A percentile compares a stretch with the other conserved stretches of the same genome.
phyloP scores from a whole-genome alignment of 768 basidiomycete species.

The Lactarius psammicola region DNA sequence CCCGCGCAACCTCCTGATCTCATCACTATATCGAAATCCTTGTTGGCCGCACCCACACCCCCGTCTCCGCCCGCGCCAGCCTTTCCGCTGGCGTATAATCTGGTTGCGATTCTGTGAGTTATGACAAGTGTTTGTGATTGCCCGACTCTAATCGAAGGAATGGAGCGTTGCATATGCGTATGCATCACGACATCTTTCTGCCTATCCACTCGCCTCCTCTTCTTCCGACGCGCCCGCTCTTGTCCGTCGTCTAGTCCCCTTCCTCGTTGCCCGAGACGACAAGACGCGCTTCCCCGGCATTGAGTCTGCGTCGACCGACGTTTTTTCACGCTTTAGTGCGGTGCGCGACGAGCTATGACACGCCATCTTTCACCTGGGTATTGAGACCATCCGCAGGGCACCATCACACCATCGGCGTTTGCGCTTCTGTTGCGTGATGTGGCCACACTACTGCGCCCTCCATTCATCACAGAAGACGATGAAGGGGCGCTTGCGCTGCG shows the following conservation, averaged over 20 bases:
- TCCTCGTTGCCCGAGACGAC: conserved; percentile 60
- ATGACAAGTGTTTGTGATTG: not conserved
- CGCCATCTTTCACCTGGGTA: not conserved
- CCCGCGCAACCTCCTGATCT: conserved; percentile 43
- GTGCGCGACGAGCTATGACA: conserved; percentile 37
- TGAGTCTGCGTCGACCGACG: conserved; percentile 52
- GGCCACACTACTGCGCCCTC: conserved; percentile 49
- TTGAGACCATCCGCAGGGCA: conserved; percentile 28
- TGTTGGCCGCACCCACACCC: conserved; percentile 38
- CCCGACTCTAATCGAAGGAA: not conserved
- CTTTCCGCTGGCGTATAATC: conserved; percentile 59
- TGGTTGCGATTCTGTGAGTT: conserved; percentile 65
- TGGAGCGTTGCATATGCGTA: conserved; percentile 68
- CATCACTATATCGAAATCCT: conserved; percentile 45
- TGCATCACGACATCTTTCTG: conserved; percentile 57
- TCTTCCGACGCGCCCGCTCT: conserved; percentile 44
- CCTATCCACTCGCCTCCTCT: conserved; percentile 54
- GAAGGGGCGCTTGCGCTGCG: not conserved
- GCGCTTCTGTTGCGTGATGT: conserved; percentile 57
- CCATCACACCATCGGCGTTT: conserved; percentile 44
- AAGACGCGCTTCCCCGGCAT: conserved; percentile 52
- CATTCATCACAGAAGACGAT: conserved; percentile 35
- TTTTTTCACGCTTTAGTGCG: conserved; percentile 63
- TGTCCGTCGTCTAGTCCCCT: conserved; percentile 58
- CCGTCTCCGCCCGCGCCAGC: conserved; percentile 32